These are phyloP conservation scores for Plectosphaerella sp. DNA, from an alignment of 2,329 filamentous ascomycete species.

Conservation along the genomic window DNA sequence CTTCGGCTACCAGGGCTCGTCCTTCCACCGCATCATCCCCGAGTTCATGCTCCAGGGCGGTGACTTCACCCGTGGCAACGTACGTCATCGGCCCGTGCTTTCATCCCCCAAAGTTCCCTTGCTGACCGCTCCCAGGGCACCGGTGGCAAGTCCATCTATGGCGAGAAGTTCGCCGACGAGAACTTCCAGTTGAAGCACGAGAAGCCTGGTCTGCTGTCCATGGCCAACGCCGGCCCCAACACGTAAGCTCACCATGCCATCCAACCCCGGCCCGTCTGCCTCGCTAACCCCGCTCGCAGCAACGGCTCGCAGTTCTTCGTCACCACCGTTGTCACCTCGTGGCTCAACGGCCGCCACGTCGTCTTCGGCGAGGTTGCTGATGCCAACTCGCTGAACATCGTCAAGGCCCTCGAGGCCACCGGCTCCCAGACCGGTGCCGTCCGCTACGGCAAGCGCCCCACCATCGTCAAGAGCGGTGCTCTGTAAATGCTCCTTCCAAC, in stretches of 20 bases:
- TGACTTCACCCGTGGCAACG: slow-evolving; percentile 90
- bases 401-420: slow-evolving; percentile 58
- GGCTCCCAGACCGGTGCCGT: slow-evolving; percentile 51
- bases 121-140: slow-evolving; percentile 58
- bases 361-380: slow-evolving; percentile 74
- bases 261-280: background rate
- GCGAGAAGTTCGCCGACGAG: slow-evolving; percentile 91
- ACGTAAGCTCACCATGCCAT: slow-evolving; percentile 51
- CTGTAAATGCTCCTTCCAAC: slow-evolving; percentile 29
- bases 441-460: slow-evolving; percentile 52
- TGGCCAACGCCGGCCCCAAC: slow-evolving; percentile 95
- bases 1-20: slow-evolving; percentile 76
- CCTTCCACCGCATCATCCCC: slow-evolving; percentile 91
- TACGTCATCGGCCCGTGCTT: slow-evolving; percentile 40
- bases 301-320: slow-evolving; percentile 99
- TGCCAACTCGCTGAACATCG: slow-evolving; percentile 41
- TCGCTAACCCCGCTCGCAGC: slow-evolving; percentile 50
- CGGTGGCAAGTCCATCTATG: slow-evolving; percentile 91
- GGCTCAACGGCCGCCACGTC: slow-evolving; percentile 80
- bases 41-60: slow-evolving; percentile 95
- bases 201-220: slow-evolving; percentile 77
- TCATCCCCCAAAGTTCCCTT: background rate
- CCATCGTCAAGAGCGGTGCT: slow-evolving; percentile 51
- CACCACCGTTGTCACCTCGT: slow-evolving; percentile 85
- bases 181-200: slow-evolving; percentile 78